Base-by-base conservation (phyloP, 1,284 basidiomycete species). In the Clitocybe nebularis region DNA sequence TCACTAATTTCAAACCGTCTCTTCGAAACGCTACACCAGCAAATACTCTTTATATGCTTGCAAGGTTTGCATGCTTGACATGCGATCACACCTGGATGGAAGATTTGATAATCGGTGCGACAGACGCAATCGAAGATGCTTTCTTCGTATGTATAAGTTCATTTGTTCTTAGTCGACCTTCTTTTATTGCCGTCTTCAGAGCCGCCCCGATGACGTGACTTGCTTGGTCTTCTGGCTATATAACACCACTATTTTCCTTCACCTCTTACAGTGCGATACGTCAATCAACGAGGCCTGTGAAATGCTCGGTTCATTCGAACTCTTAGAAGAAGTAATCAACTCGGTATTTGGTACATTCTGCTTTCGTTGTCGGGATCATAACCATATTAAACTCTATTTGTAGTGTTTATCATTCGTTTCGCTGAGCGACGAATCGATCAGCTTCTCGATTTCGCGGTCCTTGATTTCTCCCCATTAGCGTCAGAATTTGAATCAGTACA, bases 351-450 rank as follows among this genome's bases (percentile, higher is more conserved):
- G 90, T 93, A 54, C 49, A 72, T n/a, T 49, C 9, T 42, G 39
- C 30, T 11, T 11, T 29, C 29, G 29, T 24, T 44, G 37, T 37
- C 38, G 30, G 4, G 17, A 42, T 37, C 17, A 47, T 44, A n/a
- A 23, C 11, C 35, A 43, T 48, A 51, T 45, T 23, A 14, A 44
- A 39, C 30, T 17, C 20, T 43, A 36, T 7, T 42, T 40, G 1
- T 60, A 92, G 95, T 98, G 19, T 96, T 97, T 61, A 84, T 98
- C 54, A 95, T 98, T 52, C 88, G 95, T 37, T 85, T 91, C 48
- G 86, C 89, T 4, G 95, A 99, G 63, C 74, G 88, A 39, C 80
- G 82, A 47, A 89, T 98, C 58, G 94, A 98, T 62, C 75, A 81
- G 41, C 69, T 96, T 24, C 74, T 99, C 14, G 93, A 98, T 58